Evolutionary conservation across 2,329 filamentous ascomycete species (phyloP), one percentile per base, ranked within the genome.

Genomic region (Cladosporium sp.): DNA sequence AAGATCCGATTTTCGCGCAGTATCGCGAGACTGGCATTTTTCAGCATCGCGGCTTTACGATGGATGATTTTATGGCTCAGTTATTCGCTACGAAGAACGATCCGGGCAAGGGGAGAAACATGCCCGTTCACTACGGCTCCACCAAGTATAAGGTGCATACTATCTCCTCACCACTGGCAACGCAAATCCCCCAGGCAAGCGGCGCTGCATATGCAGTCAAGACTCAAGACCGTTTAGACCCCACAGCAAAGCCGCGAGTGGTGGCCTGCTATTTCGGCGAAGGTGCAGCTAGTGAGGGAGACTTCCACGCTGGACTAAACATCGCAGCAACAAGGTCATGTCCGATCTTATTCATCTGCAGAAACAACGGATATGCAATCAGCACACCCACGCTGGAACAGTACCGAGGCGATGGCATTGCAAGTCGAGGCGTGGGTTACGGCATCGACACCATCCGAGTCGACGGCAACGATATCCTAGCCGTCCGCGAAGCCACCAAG

Each of bases 121-220:
- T 98, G 93, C 93, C 93, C 0, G 88, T 97, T 12, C 93, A 98
- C 70, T 98, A 97, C 63, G 91, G 91, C 40, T 90, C 86, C 67
- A 81, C 78, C 51, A 83, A 88, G 56, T 75, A 94, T 51, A 89
- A 95, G 59, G 90, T 95, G 62, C 88, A 94, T 67, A 91, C 90
- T 4, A 87, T 95, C 43, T 88, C 87, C 30, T 94, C 88, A 0
- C 84, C 91, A 0, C 71, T 95, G 13, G 90, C 88, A 15, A 95
- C 90, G 0, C 90, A 95, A 65, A 85, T 95, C 41, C 91, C 90
- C 0, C 90, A 95, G 59, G 90, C 90, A 0, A 80, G 87, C 0
- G 91, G 90, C 3, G 88, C 89, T 5, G 91, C 88, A 1, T 95
- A 95, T 59, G 90, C 88, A 0, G 72, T 95, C 13, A 95, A 95